These are phyloP conservation scores for Acacia crassicarpa DNA, from an alignment of 306 rosid species.

Conservation along the genomic window DNA sequence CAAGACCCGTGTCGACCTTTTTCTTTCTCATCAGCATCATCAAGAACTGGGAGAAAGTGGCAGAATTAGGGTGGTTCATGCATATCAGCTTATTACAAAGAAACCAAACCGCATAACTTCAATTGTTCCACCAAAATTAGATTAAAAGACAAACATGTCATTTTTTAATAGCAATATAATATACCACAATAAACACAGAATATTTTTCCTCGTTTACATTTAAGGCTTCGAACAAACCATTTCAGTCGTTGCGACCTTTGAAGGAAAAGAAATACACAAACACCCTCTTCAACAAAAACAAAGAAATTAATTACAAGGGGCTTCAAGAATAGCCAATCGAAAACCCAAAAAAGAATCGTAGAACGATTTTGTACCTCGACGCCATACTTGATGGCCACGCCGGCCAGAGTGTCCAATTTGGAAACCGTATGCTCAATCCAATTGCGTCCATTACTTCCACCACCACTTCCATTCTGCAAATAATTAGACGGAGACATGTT, in stretches of 20 bases:
- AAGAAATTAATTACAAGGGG: not conserved
- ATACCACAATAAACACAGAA: not conserved
- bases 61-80: not conserved
- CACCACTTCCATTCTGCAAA: slow-evolving; percentile 22
- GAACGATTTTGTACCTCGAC: slow-evolving; percentile 47
- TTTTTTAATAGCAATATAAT: not conserved
- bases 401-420: slow-evolving; percentile 59
- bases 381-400: slow-evolving; percentile 65
- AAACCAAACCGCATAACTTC: not conserved
- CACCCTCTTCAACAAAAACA: not conserved
- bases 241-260: not conserved
- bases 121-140: not conserved
- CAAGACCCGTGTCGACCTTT: not conserved
- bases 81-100: slow-evolving; percentile 18
- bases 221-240: not conserved
- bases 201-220: not conserved
- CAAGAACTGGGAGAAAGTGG: not conserved
- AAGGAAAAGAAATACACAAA: not conserved
- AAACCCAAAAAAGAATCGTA: not conserved
- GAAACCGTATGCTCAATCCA: slow-evolving; percentile 56
- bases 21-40: not conserved
- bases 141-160: not conserved
- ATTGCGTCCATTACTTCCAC: slow-evolving; percentile 37
- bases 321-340: not conserved
- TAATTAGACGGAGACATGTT: slow-evolving; percentile 49